phyloP scores from a whole-genome alignment of 805 yeast genomes.

The Kuraishia piskuri region DNA sequence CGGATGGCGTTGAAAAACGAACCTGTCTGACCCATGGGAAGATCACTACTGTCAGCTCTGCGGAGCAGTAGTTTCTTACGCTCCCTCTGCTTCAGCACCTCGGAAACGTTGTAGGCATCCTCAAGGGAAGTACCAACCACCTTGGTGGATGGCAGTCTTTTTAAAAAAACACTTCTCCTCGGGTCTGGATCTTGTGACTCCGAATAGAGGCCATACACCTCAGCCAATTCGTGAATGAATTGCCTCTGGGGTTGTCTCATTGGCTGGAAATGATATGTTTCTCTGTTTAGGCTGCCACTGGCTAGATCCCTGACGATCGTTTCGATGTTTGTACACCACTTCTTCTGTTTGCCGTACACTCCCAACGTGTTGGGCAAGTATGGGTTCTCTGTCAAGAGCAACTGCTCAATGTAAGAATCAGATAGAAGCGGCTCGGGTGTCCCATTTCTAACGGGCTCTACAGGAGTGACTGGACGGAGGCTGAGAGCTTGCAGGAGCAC shows the following conservation, averaged over 20 bases:
- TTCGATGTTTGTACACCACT: constrained; percentile 68
- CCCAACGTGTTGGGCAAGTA: constrained; percentile 39
- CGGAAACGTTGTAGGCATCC: constrained; percentile 30
- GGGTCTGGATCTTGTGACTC: constrained; percentile 85
- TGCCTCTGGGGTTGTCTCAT: constrained; percentile 63
- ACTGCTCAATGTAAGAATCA: constrained; percentile 14
- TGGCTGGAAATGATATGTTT: constrained; percentile 56
- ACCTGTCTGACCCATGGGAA: constrained; percentile 9
- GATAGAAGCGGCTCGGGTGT: constrained; percentile 8
- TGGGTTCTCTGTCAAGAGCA: constrained; percentile 20
- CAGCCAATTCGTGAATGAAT: constrained; percentile 64
- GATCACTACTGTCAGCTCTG: constrained; percentile 15
- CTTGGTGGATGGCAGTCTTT: constrained; percentile 20
- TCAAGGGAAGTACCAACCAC: constrained; percentile 39
- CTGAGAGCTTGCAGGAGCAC: constrained; percentile 57
- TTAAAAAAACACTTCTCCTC: constrained; percentile 59
- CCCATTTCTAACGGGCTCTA: constrained; percentile 3
- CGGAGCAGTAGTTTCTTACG: constrained; percentile 18
- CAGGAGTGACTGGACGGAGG: constrained; percentile 17
- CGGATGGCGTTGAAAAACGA: constrained; percentile 43
- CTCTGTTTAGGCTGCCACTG: constrained; percentile 23
- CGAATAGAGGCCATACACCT: constrained; percentile 45
- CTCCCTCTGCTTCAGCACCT: constrained; percentile 16
- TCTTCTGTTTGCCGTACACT: constrained; percentile 43
- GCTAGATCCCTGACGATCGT: constrained; percentile 40